Percentiles rank a stretch among this genome's conserved stretches.
Evolutionary conservation across 2,329 filamentous ascomycete genomes (phyloP).

Genomic region (Colletotrichum tropicicola): DNA sequence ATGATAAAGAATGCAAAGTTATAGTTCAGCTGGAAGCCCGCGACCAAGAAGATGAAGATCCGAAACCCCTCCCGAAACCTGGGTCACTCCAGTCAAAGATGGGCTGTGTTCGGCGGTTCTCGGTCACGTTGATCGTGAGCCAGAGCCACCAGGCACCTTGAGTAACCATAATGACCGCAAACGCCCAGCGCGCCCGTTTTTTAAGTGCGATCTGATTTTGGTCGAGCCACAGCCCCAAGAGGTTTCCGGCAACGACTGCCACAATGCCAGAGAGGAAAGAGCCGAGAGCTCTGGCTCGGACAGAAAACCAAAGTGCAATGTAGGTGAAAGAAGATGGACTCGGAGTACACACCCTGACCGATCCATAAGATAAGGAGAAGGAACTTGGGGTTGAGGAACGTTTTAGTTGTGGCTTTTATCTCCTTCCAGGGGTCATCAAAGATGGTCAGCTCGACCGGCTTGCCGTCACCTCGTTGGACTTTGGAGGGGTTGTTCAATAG

Average conservation of each 20-base stretch:
- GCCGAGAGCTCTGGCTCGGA: constrained; percentile 55
- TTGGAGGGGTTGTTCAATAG: constrained; percentile 55
- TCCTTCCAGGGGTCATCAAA: constrained; percentile 59
- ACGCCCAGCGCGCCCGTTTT: constrained; percentile 60
- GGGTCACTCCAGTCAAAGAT: constrained; percentile 56
- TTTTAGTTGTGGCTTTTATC: constrained; percentile 62
- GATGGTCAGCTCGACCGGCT: constrained; percentile 44
- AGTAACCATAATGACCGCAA: constrained; percentile 57
- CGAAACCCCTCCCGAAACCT: constrained; percentile 55
- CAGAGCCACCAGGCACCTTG: constrained; percentile 77
- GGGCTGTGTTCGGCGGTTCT: constrained; percentile 62
- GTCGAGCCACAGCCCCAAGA: constrained; percentile 70
- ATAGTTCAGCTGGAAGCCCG: constrained; percentile 78
- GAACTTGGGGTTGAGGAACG: constrained; percentile 51
- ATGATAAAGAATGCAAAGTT: constrained; percentile 76
- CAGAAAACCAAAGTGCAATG: constrained; percentile 61
- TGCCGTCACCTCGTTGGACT: constrained; percentile 50
- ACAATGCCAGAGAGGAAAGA: constrained; percentile 61
- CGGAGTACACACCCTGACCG: constrained; percentile 54
- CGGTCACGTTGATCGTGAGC: constrained; percentile 69
- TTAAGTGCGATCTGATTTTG: constrained; percentile 59
- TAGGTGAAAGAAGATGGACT: constrained; percentile 47
- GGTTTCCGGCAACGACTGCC: constrained; percentile 68
- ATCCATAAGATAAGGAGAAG: constrained; percentile 61
- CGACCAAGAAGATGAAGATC: constrained; percentile 67